Evolutionary conservation across 2,329 filamentous ascomycete species (phyloP), one percentile per base, ranked within the genome.

Genomic region (Lecanicillium sp.): DNA sequence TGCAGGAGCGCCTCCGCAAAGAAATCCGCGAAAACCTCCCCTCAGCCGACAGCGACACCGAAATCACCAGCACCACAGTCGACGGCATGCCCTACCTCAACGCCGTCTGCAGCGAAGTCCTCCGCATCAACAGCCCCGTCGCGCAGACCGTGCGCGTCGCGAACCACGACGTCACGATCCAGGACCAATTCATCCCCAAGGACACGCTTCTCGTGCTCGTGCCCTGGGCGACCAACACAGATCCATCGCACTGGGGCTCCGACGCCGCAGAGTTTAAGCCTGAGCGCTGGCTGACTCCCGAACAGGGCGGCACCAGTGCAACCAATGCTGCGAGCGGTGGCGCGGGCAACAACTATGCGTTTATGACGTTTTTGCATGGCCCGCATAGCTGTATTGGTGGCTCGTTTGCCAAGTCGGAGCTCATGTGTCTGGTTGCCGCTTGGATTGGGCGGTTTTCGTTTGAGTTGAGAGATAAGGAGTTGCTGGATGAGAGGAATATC

Each of bases 61-160:
- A 56, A n/a, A 53, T 55, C n/a, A 63, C 53, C 27, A 59, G 57
- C 41, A 40, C 51, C 5, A 71, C 81, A 44, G 73, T 90, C 47
- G 85, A 92, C 60, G 68, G 68, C 39, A 73, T 94, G 54, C 80
- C 83, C 3, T 94, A 90, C 57, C 75, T 92, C 32, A 78, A 85
- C 53, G 86, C 86, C 22, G 77, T 94, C 16, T 59, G 57, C 47
- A 65, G 54, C 42, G 68, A 71, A 45, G 55, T 63, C 1, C 45
- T 71, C 9, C 58, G 68, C 0, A 51, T 63, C 15, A 61, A 59
- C 42, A 51, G 62, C 4, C 64, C 65, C 2, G 61, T 54, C 5
- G 54, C 58, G 4, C 52, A 53, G 14, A 52, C 52, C 0, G 46
- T 60, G 3, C 52, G 60, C 3, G 55, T 58, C 30, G 50, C 60